These are phyloP conservation scores for Talaromyces sp. DNA, from an alignment of 2,329 filamentous ascomycete species.

Conservation along the genomic window DNA sequence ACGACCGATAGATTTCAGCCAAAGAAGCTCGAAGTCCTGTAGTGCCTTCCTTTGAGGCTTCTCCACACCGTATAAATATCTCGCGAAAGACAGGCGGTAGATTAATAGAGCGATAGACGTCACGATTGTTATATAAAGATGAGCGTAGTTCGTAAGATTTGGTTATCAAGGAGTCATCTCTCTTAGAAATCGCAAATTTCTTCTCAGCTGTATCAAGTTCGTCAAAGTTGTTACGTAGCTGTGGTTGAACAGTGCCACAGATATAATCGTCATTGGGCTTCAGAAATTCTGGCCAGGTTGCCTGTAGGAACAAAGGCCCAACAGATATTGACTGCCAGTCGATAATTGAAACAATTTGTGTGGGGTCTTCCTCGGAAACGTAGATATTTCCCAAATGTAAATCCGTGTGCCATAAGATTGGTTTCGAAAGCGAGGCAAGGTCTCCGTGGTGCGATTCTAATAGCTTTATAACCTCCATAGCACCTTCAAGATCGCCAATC, in stretches of 20 bases:
- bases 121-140: slow-evolving; percentile 14
- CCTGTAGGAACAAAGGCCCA: slow-evolving; percentile 19
- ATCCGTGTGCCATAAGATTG: slow-evolving; percentile 18
- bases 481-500: too few species aligned
- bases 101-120: slow-evolving; percentile 15
- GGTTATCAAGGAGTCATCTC: slow-evolving; percentile 13
- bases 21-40: slow-evolving; percentile 15
- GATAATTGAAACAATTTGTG: slow-evolving; percentile 18
- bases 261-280: slow-evolving; percentile 15
- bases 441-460: too few species aligned
- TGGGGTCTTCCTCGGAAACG: slow-evolving; percentile 15
- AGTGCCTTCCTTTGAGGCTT: slow-evolving; percentile 12
- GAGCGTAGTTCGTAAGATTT: slow-evolving; percentile 21
- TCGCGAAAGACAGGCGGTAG: slow-evolving; percentile 18
- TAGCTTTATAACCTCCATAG: too few species aligned
- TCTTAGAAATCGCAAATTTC: slow-evolving; percentile 2
- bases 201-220: slow-evolving; percentile 11
- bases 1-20: slow-evolving; percentile 14
- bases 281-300: slow-evolving; percentile 17
- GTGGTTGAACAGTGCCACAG: slow-evolving; percentile 11
- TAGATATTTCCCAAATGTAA: slow-evolving; percentile 21
- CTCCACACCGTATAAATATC: slow-evolving; percentile 15
- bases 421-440: too few species aligned
- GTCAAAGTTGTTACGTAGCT: slow-evolving; percentile 15
- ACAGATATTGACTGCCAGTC: slow-evolving; percentile 20